Base-by-base conservation (phyloP, 2,329 filamentous ascomycete genomes). In the Akanthomyces uredinophilus region DNA sequence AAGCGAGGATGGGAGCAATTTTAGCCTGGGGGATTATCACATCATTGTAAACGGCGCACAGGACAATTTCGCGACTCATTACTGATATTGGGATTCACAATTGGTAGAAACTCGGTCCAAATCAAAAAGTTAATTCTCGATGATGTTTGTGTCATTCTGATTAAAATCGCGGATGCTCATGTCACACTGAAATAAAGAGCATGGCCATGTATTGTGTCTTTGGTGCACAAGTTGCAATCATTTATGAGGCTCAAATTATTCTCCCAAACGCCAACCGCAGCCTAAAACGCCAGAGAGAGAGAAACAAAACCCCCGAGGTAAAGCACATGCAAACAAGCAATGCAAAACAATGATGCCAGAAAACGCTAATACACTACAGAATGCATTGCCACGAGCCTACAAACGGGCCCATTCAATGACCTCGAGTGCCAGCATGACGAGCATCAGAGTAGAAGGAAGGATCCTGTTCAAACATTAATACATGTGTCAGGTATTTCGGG, bases 381-480 rank as follows among this genome's bases (percentile, higher is more conserved):
- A 52, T 44, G 57, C 27, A 8, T 22, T 70, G 70, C 11, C 37
- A 18, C 5, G 46, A 35, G 49, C 13, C 55, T 55, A 61, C 44
- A 55, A 11, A 32, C 59, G 59, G 5, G 92, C 90, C 94, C 94
- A 97, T 71, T 96, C 90, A 5, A 98, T 87, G 2, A 95, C 92
- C 74, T 98, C 92, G 55, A 99, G 81, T 22, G 94, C 95, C 71
- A 90, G 85, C 85, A 98, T 89, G 60, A 99, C 95, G 49, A 98
- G 83, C 41, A 96, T 72, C 47, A 99, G 83, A 1, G 95, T 99
- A 44, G 92, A 96, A 2, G 95, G 95, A 56, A 99, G 83, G 68
- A 99, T 98, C 88, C 89, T 92, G 65, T 66, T 60, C 46, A 47
- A 53, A 18, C 56, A 66, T 76, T 71, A 76, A 72, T 51, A 5